These are phyloP conservation scores for Euphorbia peplus DNA, from an alignment of 345 rosid species.

Conservation along the genomic window DNA sequence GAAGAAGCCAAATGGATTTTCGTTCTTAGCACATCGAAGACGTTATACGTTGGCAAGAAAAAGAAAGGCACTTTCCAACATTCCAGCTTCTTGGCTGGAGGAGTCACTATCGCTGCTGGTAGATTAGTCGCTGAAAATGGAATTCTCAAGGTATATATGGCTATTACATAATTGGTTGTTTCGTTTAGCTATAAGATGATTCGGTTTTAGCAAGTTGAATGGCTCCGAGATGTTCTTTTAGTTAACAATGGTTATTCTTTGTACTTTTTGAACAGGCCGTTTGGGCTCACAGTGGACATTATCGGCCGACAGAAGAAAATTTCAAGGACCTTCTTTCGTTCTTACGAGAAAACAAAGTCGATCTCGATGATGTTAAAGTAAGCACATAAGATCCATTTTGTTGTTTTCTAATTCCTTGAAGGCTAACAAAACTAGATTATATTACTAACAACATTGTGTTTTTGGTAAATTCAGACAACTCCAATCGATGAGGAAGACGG, in stretches of 20 bases:
- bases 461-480: conserved; percentile 56
- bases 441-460: conserved; percentile 16
- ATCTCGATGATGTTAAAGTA: conserved; percentile 76
- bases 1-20: conserved; percentile 82
- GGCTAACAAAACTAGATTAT: conserved; percentile 4
- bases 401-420: not conserved
- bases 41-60: conserved; percentile 74
- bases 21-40: conserved; percentile 74
- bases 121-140: conserved; percentile 64
- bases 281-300: conserved; percentile 99
- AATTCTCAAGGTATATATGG: conserved; percentile 47
- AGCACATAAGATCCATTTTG: conserved; percentile 1
- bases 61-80: conserved; percentile 84
- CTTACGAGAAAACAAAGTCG: conserved; percentile 70
- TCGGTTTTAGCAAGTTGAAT: no score
- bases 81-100: conserved; percentile 95
- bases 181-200: not conserved
- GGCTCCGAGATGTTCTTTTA: not conserved
- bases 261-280: conserved; percentile 54
- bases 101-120: conserved; percentile 82
- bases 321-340: conserved; percentile 68
- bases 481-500: conserved; percentile 58
- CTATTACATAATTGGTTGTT: not conserved
- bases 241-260: conserved; percentile 17
- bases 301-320: conserved; percentile 83